Base-by-base conservation (phyloP, 495 filamentous ascomycete species). In the Talaromyces wortmannii region DNA sequence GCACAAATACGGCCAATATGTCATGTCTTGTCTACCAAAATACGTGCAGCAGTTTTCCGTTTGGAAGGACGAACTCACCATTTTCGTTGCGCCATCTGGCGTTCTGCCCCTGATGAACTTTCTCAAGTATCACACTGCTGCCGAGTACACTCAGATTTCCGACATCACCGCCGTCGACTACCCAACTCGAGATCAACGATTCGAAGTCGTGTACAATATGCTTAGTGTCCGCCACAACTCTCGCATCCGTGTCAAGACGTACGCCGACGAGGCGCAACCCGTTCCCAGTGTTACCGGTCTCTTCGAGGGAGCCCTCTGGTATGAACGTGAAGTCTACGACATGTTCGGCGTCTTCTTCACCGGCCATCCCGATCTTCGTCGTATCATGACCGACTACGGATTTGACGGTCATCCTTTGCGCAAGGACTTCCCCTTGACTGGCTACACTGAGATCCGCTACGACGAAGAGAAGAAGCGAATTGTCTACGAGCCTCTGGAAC, bases 391-490 rank as follows among this genome's bases (percentile, higher is more conserved):
- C 43, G 95, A 99, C 66, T 99, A 99, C 72, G 95, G 95, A 48
- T 99, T 99, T 66, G 95, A 99, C 68, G 95, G 95, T 17, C 92
- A 97, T 77, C 95, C 95, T 7, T 74, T 99, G 65, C 79, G 95
- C 67, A 99, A 99, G 73, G 95, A 99, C 65, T 99, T 99, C 72
- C 95, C 95, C 31, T 74, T 97, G 69, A 97, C 95, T 17, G 95
- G 95, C 42, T 99, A 99, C 77, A 99, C 95, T 51, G 95, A 99
- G 82, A 86, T 99, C 50, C 79, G 95, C 57, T 99, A 91, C 63
- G 92, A 97, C 64, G 95, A 99, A 71, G 95, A 97, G 83, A 99
- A 97, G 88, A 97, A 99, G 83, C 82, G 95, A 52, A 96, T 97
- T 68, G 92, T 99, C 54, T 90, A 94, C 32, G 95, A 97, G 80